Percentiles rank a stretch among this genome's conserved stretches.
These are phyloP conservation scores for Kappamyces sp. DNA, from an alignment of 192 early-diverging fungal genomes.

Conservation along the genomic window DNA sequence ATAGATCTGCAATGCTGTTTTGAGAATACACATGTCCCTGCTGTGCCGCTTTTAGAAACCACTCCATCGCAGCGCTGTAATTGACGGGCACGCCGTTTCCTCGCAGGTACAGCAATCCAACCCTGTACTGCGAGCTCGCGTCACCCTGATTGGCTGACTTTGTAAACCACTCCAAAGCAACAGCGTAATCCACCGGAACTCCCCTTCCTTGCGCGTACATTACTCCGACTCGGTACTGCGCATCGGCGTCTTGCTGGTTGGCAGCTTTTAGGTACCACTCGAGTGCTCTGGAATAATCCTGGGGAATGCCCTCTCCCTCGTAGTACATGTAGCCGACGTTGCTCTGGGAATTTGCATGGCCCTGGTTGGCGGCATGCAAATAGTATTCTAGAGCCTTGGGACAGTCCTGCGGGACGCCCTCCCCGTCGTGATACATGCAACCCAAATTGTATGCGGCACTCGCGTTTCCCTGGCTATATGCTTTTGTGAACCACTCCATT, in stretches of 20 bases:
- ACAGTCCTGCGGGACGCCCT: conserved; percentile 16
- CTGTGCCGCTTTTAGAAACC: conserved; percentile 12
- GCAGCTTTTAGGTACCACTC: conserved; percentile 21
- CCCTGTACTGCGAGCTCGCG: conserved; percentile 20
- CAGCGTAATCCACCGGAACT: conserved; percentile 2
- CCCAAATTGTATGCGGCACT: conserved; percentile 20
- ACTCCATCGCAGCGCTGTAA: not conserved
- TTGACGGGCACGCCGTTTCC: conserved; percentile 18
- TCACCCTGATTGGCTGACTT: conserved; percentile 21
- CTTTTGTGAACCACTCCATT: conserved; percentile 18
- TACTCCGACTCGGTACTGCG: conserved; percentile 15
- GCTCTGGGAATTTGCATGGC: conserved; percentile 10
- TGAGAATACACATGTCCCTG: conserved; percentile 5
- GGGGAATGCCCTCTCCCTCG: conserved; percentile 8
- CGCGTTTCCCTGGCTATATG: conserved; percentile 18
- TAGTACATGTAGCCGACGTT: conserved; percentile 18
- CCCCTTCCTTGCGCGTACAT: conserved; percentile 55
- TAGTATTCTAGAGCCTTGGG: conserved; percentile 8
- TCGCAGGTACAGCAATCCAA: conserved; percentile 17
- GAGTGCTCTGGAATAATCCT: conserved; percentile 11
- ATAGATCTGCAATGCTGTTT: conserved; percentile 2
- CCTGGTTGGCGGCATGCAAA: conserved; percentile 6
- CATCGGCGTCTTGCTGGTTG: conserved; percentile 19
- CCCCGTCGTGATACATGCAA: conserved; percentile 13
- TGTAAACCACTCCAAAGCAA: conserved; percentile 16